A percentile compares a stretch with the other conserved stretches of the same genome.
phyloP scores from a whole-genome alignment of 2,329 filamentous ascomycete genomes.

The Dactylellina cionopaga region DNA sequence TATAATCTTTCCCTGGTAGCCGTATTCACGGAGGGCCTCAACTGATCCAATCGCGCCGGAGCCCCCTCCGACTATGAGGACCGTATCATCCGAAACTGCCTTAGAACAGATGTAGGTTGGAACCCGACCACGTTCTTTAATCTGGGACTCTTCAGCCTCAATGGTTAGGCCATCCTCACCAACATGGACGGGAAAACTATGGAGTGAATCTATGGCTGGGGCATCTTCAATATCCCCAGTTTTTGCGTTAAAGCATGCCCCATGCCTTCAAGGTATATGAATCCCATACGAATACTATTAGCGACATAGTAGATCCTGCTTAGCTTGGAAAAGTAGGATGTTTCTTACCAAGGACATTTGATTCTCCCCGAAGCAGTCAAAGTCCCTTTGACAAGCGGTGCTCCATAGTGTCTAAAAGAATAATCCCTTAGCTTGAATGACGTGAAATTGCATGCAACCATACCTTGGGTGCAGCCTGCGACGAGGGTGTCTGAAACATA shows the following conservation, averaged over 20 bases:
- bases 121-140: constrained; percentile 79
- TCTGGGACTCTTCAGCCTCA: constrained; percentile 77
- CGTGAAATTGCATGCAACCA: neutral
- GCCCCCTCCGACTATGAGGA: constrained; percentile 88
- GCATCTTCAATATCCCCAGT: constrained; percentile 96
- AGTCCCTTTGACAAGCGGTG: constrained; percentile 85
- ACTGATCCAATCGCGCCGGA: constrained; percentile 83
- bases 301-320: neutral
- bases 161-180: constrained; percentile 87
- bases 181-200: constrained; percentile 81
- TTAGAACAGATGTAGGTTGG: constrained; percentile 75
- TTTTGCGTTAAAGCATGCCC: constrained; percentile 89
- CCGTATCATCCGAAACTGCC: constrained; percentile 64
- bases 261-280: constrained; percentile 43
- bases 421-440: neutral
- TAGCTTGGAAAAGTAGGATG: neutral
- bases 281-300: neutral
- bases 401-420: constrained; percentile 80
- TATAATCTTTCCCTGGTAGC: constrained; percentile 81
- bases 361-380: constrained; percentile 82
- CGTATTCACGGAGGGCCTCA: constrained; percentile 82
- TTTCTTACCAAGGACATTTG: constrained; percentile 87
- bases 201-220: constrained; percentile 85
- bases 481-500: constrained; percentile 30
- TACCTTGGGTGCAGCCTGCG: neutral